These are phyloP conservation scores for Priceomyces medius DNA, from an alignment of 805 yeast species.

Conservation along the genomic window DNA sequence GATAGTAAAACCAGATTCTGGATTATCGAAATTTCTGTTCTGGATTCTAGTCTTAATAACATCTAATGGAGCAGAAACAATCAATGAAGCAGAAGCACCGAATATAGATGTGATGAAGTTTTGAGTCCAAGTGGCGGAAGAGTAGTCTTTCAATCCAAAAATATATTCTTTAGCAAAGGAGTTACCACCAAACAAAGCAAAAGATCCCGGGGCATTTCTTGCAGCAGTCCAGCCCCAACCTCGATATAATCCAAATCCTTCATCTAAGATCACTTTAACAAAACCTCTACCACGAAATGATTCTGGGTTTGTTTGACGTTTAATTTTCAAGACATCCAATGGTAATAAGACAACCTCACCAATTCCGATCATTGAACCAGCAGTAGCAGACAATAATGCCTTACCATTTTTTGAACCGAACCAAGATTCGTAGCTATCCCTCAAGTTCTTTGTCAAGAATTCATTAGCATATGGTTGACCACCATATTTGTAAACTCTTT, in stretches of 20 bases:
- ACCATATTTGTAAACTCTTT: conserved; percentile 97
- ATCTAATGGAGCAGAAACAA: conserved; percentile 96
- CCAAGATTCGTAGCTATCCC: conserved; percentile 61
- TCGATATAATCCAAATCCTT: conserved; percentile 89
- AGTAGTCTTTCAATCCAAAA: conserved; percentile 80
- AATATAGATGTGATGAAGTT: conserved; percentile 91
- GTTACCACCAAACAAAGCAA: conserved; percentile 96
- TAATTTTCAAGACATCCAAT: conserved; percentile 92
- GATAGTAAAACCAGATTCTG: conserved; percentile 90
- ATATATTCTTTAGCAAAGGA: conserved; percentile 98
- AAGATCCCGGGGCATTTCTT: conserved; percentile 98
- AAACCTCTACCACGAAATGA: conserved; percentile 98
- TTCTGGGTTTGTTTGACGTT: conserved; percentile 99
- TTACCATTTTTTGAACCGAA: conserved; percentile 96
- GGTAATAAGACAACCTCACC: conserved; percentile 97
- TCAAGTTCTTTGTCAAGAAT: conserved; percentile 74
- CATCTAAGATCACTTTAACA: conserved; percentile 78
- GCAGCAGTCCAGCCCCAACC: conserved; percentile 99
- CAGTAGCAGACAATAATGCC: conserved; percentile 95
- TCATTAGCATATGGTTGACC: conserved; percentile 99
- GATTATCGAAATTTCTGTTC: conserved; percentile 92
- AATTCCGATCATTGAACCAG: conserved; percentile 95
- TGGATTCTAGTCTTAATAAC: conserved; percentile 98
- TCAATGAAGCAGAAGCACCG: conserved; percentile 95
- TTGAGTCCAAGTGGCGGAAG: conserved; percentile 90